phyloP scores from a whole-genome alignment of 164 flowering plant species.

The Amborella trichopoda region DNA sequence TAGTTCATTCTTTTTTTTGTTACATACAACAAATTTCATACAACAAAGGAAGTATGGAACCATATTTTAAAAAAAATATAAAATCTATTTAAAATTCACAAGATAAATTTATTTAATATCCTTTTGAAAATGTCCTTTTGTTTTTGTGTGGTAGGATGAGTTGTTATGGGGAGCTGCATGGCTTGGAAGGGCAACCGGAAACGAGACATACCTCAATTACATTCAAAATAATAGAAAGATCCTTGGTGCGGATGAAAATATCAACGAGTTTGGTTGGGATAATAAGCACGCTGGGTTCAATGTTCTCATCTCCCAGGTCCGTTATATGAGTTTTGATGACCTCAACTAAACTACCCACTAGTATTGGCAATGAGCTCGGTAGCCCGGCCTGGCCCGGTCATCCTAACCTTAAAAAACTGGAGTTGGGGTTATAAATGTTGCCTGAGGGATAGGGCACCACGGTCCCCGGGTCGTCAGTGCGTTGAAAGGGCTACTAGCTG shows the following conservation, averaged over 20 bases:
- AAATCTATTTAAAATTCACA: neutral
- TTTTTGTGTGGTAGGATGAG: slow-evolving; percentile 50
- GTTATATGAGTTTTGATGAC: no score
- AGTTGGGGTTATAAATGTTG: no score
- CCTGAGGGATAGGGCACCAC: no score
- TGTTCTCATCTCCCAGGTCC: slow-evolving; percentile 81
- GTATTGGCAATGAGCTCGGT: no score
- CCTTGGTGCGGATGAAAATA: slow-evolving; percentile 79
- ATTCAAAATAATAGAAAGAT: slow-evolving; percentile 68
- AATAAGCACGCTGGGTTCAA: slow-evolving; percentile 94
- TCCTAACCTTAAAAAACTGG: no score
- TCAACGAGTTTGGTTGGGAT: slow-evolving; percentile 95
- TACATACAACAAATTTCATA: neutral
- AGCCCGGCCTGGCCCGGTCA: no score
- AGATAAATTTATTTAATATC: neutral
- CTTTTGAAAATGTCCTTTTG: neutral
- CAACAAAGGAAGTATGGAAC: neutral
- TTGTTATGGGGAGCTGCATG: slow-evolving; percentile 98
- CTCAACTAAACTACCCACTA: no score
- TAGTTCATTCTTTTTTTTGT: neutral
- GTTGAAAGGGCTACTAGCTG: no score
- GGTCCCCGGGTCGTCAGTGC: no score
- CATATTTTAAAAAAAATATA: neutral
- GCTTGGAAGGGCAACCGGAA: slow-evolving; percentile 66
- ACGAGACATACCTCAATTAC: slow-evolving; percentile 50